Evolutionary conservation across 345 rosid genomes (phyloP), one percentile per base, ranked within the genome.

Genomic region (Punica granatum): DNA sequence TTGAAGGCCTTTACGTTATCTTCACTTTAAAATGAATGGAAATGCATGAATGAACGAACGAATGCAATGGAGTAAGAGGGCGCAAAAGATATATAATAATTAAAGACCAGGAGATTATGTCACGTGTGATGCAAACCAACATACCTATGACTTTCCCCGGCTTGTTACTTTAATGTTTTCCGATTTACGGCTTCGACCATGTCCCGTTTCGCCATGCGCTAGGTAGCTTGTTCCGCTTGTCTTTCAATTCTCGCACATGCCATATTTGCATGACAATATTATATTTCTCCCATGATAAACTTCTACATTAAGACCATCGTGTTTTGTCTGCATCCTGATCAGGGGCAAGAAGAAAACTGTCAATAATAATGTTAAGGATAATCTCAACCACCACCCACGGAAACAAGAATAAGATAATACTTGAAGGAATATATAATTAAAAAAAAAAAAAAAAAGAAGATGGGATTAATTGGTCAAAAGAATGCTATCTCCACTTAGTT

Each of bases 201-300:
- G 73, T 63, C 56, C 25, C 23, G 74, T 72, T 76, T 67, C 70
- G n/a, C 74, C 79, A 67, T 32, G 56, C 51, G 71, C 73, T 25
- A 77, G 92, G 78, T 92, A 81, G 82, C 98, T 86, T 88, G 96
- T 80, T 77, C 78, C 36, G 77, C 82, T 88, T 49, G 75, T 84
- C 79, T 80, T 83, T 83, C 78, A 76, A 81, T 67, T 44, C 75
- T 68, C n/a, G n/a, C 87, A 80, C 89, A 79, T 56, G 66, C 70
- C 69, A 62, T 73, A 66, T 58, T 63, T 43, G 60, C 43, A 65
- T 54, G 19, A 16, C 37, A 65, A 26, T 37, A 51, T 48, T 37
- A 65, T 37, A 65, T 46, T 43, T 15, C n/a, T 65, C 23, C 36
- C 3, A 44, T 28, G 54, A 28, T 36, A 30, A 18, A 23, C 15